Evolutionary conservation across 2,329 filamentous ascomycete species (phyloP).

Genomic region (Didymella arachidicola): DNA sequence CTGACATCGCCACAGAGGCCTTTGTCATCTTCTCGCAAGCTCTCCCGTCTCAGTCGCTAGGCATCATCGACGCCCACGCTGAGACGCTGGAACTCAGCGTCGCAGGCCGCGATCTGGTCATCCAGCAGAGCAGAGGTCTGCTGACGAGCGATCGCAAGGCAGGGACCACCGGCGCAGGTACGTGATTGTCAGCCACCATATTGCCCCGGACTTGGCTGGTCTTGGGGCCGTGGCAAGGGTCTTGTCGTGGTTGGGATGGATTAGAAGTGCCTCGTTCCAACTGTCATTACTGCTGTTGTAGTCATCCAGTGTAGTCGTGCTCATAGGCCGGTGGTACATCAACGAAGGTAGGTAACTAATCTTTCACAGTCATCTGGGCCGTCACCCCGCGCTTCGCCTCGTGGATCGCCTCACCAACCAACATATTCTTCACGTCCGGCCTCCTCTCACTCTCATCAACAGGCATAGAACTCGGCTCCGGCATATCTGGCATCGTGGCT

Average conservation of each 20-base stretch:
- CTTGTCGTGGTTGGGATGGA: conserved; percentile 16
- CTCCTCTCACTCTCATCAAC: conserved; percentile 64
- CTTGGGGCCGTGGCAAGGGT: conserved; percentile 23
- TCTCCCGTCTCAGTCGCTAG: conserved; percentile 71
- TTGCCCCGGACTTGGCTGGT: conserved; percentile 34
- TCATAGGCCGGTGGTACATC: not conserved
- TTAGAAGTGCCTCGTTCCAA: not conserved
- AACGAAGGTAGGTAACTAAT: conserved; percentile 14
- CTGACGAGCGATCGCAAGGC: conserved; percentile 77
- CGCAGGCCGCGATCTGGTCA: conserved; percentile 72
- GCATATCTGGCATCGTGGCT: conserved; percentile 81
- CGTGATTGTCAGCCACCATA: conserved; percentile 21
- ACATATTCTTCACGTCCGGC: conserved; percentile 66
- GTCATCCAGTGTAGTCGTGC: not conserved
- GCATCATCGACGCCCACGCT: conserved; percentile 80
- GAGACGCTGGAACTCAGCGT: conserved; percentile 71
- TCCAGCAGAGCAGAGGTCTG: conserved; percentile 84
- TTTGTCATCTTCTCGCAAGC: conserved; percentile 84
- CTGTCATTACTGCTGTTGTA: too few species aligned
- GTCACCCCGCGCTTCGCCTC: conserved; percentile 82
- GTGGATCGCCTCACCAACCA: conserved; percentile 73
- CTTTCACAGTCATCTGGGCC: conserved; percentile 79
- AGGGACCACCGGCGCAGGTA: conserved; percentile 76
- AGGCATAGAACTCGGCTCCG: conserved; percentile 86
- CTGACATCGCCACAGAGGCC: conserved; percentile 68